Evolutionary conservation across 805 yeast species (phyloP), one percentile per base, ranked within the genome.

Genomic region (Lachancea sp.): DNA sequence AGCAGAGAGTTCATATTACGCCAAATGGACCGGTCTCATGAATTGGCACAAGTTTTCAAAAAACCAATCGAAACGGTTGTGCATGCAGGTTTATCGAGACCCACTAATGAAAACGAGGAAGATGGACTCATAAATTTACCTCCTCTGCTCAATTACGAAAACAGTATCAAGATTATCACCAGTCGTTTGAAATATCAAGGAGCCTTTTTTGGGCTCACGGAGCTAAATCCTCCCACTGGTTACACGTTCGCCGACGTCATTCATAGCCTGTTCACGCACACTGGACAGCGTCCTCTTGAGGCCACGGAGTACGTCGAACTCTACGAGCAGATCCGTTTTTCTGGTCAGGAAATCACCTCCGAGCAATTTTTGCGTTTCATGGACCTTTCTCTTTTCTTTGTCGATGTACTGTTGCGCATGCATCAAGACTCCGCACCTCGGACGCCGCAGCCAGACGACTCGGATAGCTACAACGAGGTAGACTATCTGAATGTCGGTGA

Each of bases 311-410:
- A 75, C 49, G 66, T 79, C 3, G 68, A 66, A 3, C 60, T 77
- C 12, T 89, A 87, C 65, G 96, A 89, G 52, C 67, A 69, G 41
- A 70, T 82, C 31, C 69, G 87, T 48, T 89, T 79, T 61, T 76
- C 91, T 5, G 84, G 85, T 2, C 61, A 69, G 16, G 70, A 78
- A 15, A 77, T 87, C 15, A 63, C 74, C 1, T 79, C 81, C 50
- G 68, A 66, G 3, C 82, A 82, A 34, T 78, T 89, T 55, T 62
- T 77, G 25, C 72, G 68, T 35, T 79, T 86, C 56, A 75, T 88
- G 70, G 70, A 70, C 36, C 53, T 66, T 3, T 71, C 65, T 6
- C 60, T 69, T 8, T 63, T 55, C 29, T 61, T 69, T 37, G 53
- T 63, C 4, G 69, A 67, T 40, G 37, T 54, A 5, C 44, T 54